These are phyloP conservation scores for Coleophoma eucalyptorum DNA, from an alignment of 2,329 filamentous ascomycete genomes.

Conservation along the genomic window DNA sequence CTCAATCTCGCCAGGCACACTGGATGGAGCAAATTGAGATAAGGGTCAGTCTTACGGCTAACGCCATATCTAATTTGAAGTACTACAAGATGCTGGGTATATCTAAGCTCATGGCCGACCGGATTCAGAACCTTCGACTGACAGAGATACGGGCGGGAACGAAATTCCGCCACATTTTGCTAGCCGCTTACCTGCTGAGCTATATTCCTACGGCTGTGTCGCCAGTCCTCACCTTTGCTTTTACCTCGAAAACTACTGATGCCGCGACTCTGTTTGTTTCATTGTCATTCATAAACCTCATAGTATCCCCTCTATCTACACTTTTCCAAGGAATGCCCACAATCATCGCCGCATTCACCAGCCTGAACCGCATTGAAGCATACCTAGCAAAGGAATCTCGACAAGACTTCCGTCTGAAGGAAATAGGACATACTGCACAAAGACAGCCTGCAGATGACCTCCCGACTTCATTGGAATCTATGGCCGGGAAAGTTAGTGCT, in stretches of 20 bases:
- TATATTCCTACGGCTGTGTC: constrained; percentile 3
- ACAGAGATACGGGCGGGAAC: constrained; percentile 27
- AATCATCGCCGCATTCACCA: constrained; percentile 14
- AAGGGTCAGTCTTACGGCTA: background rate
- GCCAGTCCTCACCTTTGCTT: constrained; percentile 8
- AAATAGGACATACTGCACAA: background rate
- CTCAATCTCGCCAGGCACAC: constrained; percentile 13
- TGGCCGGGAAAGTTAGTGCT: too few relatives aligned
- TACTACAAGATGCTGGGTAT: constrained; percentile 35
- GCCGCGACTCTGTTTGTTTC: constrained; percentile 17
- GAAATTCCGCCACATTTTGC: constrained; percentile 17
- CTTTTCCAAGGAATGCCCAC: constrained; percentile 18
- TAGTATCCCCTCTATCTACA: constrained; percentile 12
- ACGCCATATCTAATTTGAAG: constrained; percentile 35
- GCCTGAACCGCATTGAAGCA: constrained; percentile 21
- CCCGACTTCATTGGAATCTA: too few relatives aligned
- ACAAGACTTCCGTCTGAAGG: background rate
- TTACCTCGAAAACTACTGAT: constrained; percentile 7
- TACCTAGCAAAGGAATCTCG: constrained; percentile 12
- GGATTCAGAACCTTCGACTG: constrained; percentile 30
- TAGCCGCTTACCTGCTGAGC: constrained; percentile 1
- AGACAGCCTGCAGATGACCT: background rate
- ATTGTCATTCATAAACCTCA: constrained; percentile 19
- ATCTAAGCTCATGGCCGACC: constrained; percentile 20
- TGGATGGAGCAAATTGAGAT: background rate